These are phyloP conservation scores for Favolaschia claudopus DNA, from an alignment of 768 basidiomycete genomes.

Conservation along the genomic window DNA sequence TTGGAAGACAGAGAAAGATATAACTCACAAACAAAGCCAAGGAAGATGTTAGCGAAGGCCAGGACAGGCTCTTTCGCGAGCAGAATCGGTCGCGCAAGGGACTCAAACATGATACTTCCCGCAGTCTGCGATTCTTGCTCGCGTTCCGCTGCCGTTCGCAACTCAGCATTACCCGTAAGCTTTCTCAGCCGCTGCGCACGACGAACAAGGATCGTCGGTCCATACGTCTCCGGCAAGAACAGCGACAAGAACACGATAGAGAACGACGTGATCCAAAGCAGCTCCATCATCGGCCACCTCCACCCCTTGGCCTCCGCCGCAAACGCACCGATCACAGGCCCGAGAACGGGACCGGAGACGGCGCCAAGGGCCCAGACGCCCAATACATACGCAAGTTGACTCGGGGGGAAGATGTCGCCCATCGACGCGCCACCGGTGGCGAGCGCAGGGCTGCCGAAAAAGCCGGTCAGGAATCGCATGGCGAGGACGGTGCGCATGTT, in stretches of 20 bases:
- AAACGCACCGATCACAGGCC: constrained; percentile 42
- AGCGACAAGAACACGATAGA: constrained; percentile 34
- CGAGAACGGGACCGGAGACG: constrained; percentile 34
- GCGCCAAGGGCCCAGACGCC: constrained; percentile 20
- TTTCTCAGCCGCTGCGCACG: constrained; percentile 38
- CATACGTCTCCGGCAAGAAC: constrained; percentile 38
- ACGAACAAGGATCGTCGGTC: constrained; percentile 33
- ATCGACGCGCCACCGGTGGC: constrained; percentile 32
- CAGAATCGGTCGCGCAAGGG: constrained; percentile 37
- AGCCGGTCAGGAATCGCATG: constrained; percentile 42
- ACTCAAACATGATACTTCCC: constrained; percentile 25
- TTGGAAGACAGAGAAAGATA: too few relatives aligned
- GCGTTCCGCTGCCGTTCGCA: constrained; percentile 34
- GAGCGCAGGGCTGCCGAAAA: constrained; percentile 40
- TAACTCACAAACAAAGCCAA: constrained; percentile 36
- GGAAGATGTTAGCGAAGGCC: constrained; percentile 35
- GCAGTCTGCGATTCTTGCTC: constrained; percentile 24
- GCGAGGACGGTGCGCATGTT: constrained; percentile 39
- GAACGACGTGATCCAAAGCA: constrained; percentile 37
- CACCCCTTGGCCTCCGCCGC: constrained; percentile 37
- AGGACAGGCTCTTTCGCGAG: constrained; percentile 40
- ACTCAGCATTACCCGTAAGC: constrained; percentile 32
- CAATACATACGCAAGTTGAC: constrained; percentile 3
- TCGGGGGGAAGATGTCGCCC: constrained; percentile 3
- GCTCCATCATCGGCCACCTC: constrained; percentile 41